Evolutionary conservation across 2,329 filamentous ascomycete genomes (phyloP), one percentile per base, ranked within the genome.

Genomic region (Aspergillus pseudotamarii): DNA sequence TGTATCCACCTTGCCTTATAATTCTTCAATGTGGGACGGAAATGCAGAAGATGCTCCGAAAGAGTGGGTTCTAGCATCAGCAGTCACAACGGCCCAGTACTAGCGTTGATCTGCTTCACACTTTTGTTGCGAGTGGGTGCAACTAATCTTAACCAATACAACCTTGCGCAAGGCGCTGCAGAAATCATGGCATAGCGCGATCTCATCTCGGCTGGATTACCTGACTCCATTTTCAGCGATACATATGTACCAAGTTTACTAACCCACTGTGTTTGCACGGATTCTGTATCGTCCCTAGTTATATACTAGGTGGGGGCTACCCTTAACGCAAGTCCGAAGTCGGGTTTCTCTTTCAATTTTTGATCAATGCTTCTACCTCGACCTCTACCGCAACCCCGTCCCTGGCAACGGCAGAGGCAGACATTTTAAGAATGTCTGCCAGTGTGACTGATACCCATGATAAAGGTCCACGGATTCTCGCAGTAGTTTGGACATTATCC

Each of bases 401-500:
- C 51, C 12, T 21, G 30, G 16, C 28, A 53, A 4, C 28, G n/a
- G 48, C 3, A 32, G 11, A 54, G 51, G 51, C 51, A 38, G 51
- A 54, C 51, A 38, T 38, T 54, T 19, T 38, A 11, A 54, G 4
- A 21, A 54, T 54, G 51, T 26, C 51, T 54, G 30, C 19, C 32
- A 54, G n/a, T 36, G 30, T 23, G 21, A 23, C 10, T 28, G 14
- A 36, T 36, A n/a, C 16, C 12, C 14, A 36, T 36, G 14, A 78
- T 59, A 80, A 79, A 59, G 78, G 78, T 4, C 75, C 78, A 0
- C 65, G 63, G 53, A 76, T 79, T 48, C 58, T 80, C 9, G 70
- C 66, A 1, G 69, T 73, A 9, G 67, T 74, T 36, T 76, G 73
- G 68, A 62, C 69, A 3, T 66, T 80, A 60, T 75, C 73, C 3